These are phyloP conservation scores for Neurospora terricola DNA, from an alignment of 495 filamentous ascomycete species.

Conservation along the genomic window DNA sequence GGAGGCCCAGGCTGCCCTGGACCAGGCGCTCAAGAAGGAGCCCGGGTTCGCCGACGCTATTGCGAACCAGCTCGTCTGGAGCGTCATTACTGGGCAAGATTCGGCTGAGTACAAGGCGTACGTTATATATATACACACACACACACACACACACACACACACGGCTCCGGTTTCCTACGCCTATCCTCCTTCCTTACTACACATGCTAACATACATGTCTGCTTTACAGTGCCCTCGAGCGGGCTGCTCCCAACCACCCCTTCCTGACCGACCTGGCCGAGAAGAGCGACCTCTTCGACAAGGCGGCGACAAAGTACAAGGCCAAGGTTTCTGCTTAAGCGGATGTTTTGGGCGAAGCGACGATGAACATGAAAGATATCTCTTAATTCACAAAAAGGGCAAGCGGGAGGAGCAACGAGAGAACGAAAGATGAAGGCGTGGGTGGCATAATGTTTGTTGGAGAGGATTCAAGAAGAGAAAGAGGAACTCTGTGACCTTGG, in stretches of 20 bases:
- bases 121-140: slow-evolving; percentile 9
- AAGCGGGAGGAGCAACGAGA: neutral
- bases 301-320: slow-evolving; percentile 66
- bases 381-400: neutral
- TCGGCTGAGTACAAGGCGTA: slow-evolving; percentile 50
- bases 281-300: slow-evolving; percentile 72
- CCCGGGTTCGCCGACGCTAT: slow-evolving; percentile 60
- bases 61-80: slow-evolving; percentile 73
- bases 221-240: slow-evolving; percentile 44
- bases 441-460: neutral
- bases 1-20: slow-evolving; percentile 79
- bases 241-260: slow-evolving; percentile 48
- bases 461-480: neutral
- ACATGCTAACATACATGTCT: neutral
- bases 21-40: slow-evolving; percentile 68
- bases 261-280: slow-evolving; percentile 60
- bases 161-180: neutral
- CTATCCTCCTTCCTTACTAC: neutral
- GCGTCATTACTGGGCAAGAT: slow-evolving; percentile 63
- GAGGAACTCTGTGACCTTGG: neutral
- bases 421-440: neutral
- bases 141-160: neutral
- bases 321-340: slow-evolving; percentile 55
- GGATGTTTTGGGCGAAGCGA: neutral
- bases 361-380: neutral